These are phyloP conservation scores for Pythium myriotylum DNA, from an alignment of 352 stramenopile genomes.

Conservation along the genomic window DNA sequence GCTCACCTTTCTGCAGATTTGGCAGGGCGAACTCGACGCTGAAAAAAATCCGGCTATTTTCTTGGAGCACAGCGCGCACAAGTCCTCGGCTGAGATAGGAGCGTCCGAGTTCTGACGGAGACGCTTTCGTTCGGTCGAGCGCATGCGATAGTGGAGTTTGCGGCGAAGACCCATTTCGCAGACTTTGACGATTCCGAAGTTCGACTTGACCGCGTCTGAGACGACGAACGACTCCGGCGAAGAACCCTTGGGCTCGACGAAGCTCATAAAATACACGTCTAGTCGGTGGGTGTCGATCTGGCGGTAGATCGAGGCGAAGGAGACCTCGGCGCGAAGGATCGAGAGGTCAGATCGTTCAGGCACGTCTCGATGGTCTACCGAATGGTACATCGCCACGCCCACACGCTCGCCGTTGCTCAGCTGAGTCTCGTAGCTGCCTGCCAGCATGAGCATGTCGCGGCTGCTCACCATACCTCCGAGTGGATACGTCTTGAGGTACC, in stretches of 20 bases:
- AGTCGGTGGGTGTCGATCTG: too few species aligned
- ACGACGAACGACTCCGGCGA: too few species aligned
- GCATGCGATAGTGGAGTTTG: conserved; percentile 47
- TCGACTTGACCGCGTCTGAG: too few species aligned
- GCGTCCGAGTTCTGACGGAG: not conserved
- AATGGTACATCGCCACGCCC: conserved; percentile 49
- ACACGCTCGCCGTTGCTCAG: conserved; percentile 40
- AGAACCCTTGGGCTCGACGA: too few species aligned
- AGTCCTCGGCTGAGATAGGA: not conserved
- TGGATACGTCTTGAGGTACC: conserved; percentile 13
- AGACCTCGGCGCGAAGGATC: too few species aligned
- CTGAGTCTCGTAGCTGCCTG: not conserved
- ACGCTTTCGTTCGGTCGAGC: not conserved
- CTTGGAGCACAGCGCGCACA: conserved; percentile 6
- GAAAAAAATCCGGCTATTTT: not conserved
- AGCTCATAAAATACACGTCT: too few species aligned
- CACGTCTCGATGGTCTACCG: conserved; percentile 45
- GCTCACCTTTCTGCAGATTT: conserved; percentile 12
- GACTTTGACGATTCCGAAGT: too few species aligned
- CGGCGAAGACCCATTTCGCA: conserved; percentile 41
- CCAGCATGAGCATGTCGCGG: conserved; percentile 43
- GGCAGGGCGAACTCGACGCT: not conserved
- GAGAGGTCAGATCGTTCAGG: too few species aligned
- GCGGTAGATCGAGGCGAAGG: too few species aligned
- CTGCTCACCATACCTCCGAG: conserved; percentile 32